These are phyloP conservation scores for Annulohypoxylon truncatum DNA, from an alignment of 2,329 filamentous ascomycete genomes.

Conservation along the genomic window DNA sequence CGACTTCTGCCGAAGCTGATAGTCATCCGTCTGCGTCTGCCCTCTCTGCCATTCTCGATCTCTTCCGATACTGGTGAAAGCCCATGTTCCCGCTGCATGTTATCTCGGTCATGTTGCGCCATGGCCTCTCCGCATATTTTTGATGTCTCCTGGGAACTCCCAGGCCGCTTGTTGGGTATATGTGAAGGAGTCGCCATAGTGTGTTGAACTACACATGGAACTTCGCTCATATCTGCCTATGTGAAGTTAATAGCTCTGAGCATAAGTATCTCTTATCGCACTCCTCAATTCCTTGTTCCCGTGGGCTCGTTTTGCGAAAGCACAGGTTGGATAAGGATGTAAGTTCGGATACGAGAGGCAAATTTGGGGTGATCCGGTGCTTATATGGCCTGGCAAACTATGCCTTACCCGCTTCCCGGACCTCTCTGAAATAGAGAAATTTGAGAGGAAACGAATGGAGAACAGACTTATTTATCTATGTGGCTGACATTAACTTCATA, in stretches of 20 bases:
- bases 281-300: background rate
- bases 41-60: background rate
- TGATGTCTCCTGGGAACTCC: background rate
- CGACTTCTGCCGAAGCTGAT: background rate
- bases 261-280: slow-evolving; percentile 2
- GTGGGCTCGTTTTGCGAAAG: background rate
- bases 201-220: background rate
- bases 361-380: slow-evolving; percentile 5
- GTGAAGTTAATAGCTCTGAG: background rate
- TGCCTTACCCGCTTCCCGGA: background rate
- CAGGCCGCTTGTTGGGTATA: background rate
- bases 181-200: background rate
- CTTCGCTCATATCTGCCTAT: background rate
- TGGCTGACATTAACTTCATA: slow-evolving; percentile 9
- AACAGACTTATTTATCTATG: background rate
- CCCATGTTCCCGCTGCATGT: background rate
- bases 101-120: background rate
- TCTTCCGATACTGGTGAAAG: background rate
- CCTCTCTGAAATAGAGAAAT: background rate
- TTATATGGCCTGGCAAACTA: background rate
- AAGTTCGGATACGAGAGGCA: slow-evolving; percentile 1
- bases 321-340: background rate
- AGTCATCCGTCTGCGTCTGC: background rate
- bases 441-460: background rate
- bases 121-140: background rate